A percentile compares a stretch with the other conserved stretches of the same genome.
Conservation (phyloP, 2,329 filamentous ascomycete species). For the Ophidiomyces ophidiicola region DNA sequence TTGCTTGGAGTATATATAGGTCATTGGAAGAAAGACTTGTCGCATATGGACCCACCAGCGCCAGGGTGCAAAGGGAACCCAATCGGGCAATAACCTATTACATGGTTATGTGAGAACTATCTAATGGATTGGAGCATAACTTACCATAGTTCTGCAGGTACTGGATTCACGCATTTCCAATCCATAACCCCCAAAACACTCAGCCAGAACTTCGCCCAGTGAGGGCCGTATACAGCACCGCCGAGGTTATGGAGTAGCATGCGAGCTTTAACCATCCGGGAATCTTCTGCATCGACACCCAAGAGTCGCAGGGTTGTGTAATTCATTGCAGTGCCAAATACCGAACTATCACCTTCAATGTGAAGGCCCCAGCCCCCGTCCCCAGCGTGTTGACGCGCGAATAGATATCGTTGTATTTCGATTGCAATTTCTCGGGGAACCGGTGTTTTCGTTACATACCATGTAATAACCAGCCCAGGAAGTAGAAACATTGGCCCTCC, state of each 20-base stretch:
- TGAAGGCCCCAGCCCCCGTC: constrained; percentile 98
- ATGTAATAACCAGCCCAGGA: constrained; percentile 70
- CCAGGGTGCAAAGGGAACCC: constrained; percentile 82
- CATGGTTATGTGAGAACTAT: background rate
- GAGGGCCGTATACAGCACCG: constrained; percentile 69
- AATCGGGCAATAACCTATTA: constrained; percentile 62
- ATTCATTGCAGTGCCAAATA: constrained; percentile 82
- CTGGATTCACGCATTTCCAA: constrained; percentile 91
- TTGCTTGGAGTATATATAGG: constrained; percentile 71
- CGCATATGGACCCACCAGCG: constrained; percentile 98
- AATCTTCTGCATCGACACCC: constrained; percentile 71
- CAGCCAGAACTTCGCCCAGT: constrained; percentile 98
- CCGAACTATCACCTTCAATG: constrained; percentile 83
- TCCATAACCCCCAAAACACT: constrained; percentile 67
- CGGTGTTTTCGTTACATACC: constrained; percentile 79
- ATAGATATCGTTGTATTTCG: constrained; percentile 87
- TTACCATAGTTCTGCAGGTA: constrained; percentile 81
- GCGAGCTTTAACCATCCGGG: constrained; percentile 73
- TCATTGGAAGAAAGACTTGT: constrained; percentile 90
- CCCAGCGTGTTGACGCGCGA: constrained; percentile 67
- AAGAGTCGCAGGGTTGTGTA: constrained; percentile 71
- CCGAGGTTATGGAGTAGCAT: constrained; percentile 72
- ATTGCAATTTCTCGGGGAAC: constrained; percentile 67
- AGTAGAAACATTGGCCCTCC: constrained; percentile 94
- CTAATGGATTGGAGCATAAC: background rate